Base-by-base conservation (phyloP, 148 eudicot species). In the Beta vulgaris region DNA sequence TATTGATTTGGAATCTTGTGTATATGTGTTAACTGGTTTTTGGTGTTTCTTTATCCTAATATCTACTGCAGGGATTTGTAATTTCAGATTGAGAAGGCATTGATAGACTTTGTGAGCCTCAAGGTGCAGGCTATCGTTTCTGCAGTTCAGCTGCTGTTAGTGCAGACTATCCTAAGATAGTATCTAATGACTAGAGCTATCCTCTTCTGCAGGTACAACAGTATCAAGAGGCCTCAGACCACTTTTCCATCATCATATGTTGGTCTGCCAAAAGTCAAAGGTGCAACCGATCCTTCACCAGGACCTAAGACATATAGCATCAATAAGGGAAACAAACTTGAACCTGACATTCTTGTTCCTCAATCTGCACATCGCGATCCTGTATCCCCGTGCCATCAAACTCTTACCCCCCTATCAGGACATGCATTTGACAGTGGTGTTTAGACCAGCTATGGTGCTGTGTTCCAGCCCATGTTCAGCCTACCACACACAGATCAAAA, bases 151-250 rank as follows among this genome's bases (percentile, higher is more conserved):
- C n/a, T n/a, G n/a, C n/a, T n/a, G n/a, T n/a, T n/a, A n/a, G n/a
- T n/a, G n/a, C n/a, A n/a, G n/a, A n/a, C n/a, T n/a, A n/a, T n/a
- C n/a, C n/a, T n/a, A n/a, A n/a, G n/a, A n/a, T n/a, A n/a, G n/a
- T n/a, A 53, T 53, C 60, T 71, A 72, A 57, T 72, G 16, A 15
- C 37, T 62, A 49, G 1, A n/a, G 35, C 31, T 72, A 42, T 23
- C 23, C 40, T 29, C 11, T 25, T 55, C 34, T 57, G 68, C 81
- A 85, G 87, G 81, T 85, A 85, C 57, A 63, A 73, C 71, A 73
- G 63, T 69, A 79, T 54, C 70, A 85, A 65, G 80, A 79, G 74
- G 64, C 29, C 65, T 31, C 46, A 29, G 71, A 46, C 76, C 35
- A 53, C 74, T 76, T 69, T 71, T 43, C 62, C 78, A 32, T 43